phyloP scores from a whole-genome alignment of 257 asterid genomes.

The Scutellaria minor region DNA sequence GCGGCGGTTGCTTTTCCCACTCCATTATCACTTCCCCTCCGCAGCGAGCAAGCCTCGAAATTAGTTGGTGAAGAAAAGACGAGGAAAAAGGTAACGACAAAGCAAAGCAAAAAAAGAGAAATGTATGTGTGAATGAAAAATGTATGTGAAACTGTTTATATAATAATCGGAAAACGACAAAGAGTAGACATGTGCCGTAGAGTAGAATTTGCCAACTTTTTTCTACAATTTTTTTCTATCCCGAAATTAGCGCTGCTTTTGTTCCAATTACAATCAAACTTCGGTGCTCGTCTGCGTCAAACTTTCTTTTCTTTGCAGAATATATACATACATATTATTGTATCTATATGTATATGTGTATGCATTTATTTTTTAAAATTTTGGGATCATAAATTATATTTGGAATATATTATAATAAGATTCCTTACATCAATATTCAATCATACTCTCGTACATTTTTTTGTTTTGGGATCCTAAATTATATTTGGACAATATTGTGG shows the following conservation, averaged over 20 bases:
- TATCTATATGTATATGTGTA: background rate
- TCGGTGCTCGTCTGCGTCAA: slow-evolving; percentile 25
- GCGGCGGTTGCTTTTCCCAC: slow-evolving; percentile 55
- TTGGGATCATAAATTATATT: slow-evolving; percentile 31
- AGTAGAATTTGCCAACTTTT: slow-evolving; percentile 17
- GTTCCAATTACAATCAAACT: slow-evolving; percentile 11
- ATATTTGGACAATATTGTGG: background rate
- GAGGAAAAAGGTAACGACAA: slow-evolving; percentile 46
- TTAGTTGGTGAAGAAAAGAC: slow-evolving; percentile 36
- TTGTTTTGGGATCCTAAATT: slow-evolving; percentile 34
- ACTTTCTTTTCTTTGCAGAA: slow-evolving; percentile 13
- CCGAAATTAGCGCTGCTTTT: slow-evolving; percentile 41
- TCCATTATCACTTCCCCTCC: slow-evolving; percentile 35
- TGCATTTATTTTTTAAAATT: background rate
- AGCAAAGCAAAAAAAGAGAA: slow-evolving; percentile 37
- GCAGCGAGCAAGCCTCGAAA: background rate
- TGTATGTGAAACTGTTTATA: background rate
- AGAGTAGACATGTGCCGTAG: slow-evolving; percentile 24
- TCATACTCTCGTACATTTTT: slow-evolving; percentile 12
- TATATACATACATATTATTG: background rate
- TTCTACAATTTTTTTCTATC: background rate
- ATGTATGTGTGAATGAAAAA: background rate
- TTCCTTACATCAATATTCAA: too few species aligned
- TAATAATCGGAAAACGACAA: slow-evolving; percentile 32
- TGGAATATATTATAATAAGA: background rate